Base-by-base conservation (phyloP, 148 eudicot species). In the Suaeda aralocaspica region DNA sequence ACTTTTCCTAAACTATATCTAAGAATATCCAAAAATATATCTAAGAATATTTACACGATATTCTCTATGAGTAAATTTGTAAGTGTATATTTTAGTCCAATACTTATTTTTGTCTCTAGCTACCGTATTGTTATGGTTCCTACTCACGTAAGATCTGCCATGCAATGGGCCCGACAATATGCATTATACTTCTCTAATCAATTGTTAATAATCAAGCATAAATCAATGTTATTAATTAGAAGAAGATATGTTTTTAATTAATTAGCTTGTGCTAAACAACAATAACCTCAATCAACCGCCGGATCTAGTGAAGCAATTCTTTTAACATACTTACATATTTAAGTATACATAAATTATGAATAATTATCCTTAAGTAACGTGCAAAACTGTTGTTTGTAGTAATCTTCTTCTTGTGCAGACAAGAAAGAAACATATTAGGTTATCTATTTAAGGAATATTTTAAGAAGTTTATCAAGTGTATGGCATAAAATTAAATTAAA, bases 201-300 rank as follows among this genome's bases (percentile, higher is more conserved):
- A 14, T 48, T 14, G n/a, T 14, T 48, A 14, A 48, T 14, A 48
- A 16, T 14, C 19, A 16, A 48, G 19, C 41, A 36, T 36, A 36
- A 3, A 36, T 36, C 30, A 21, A 53, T 9, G 14, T 24, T n/a
- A 53, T 53, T 21, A 8, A 21, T 8, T 6, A 53, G 58, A 53
- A 53, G 13, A 53, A 9, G 28, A 22, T 53, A 53, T 22, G 14
- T 53, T 48, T 14, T 1, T 14, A 14, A 9, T 15, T 16, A 48
- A 2, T 44, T 48, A 48, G 2, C 3, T 28, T 12, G 31, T 28
- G 25, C 33, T 56, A 56, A 56, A 28, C 25, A 33, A 58, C 62
- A 58, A 58, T 30, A 58, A 28, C 62, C 33, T 58, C 16, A 58
- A 58, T 58, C 21, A 58, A 58, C 62, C 39, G 33, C 62, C 62